A percentile compares a stretch with the other conserved stretches of the same genome.
phyloP scores from a whole-genome alignment of 257 asterid species.

The Solanum lycopersicoides region DNA sequence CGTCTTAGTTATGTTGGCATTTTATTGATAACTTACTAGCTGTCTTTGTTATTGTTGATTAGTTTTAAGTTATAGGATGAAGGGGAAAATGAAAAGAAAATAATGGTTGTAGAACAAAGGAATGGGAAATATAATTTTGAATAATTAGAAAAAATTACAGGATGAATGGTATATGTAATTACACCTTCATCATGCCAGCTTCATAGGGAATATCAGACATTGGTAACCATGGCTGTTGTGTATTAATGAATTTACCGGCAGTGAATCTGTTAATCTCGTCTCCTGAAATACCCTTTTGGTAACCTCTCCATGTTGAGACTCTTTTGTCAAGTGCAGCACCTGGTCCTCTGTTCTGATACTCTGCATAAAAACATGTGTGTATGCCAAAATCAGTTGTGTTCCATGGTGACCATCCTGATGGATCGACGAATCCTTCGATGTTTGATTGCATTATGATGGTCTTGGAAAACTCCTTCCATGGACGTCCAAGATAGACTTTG shows the following conservation, averaged over 20 bases:
- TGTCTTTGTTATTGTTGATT: too few species aligned
- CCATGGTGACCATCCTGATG: conserved; percentile 63
- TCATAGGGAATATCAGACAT: conserved; percentile 19
- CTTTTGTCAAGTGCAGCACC: conserved; percentile 16
- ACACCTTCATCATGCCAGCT: conserved; percentile 13
- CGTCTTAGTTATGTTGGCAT: too few species aligned
- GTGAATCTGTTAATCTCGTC: conserved; percentile 11
- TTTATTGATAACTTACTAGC: too few species aligned
- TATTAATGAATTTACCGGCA: background rate
- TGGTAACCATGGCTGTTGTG: conserved; percentile 12
- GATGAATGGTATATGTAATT: background rate
- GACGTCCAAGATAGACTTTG: conserved; percentile 36
- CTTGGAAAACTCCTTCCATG: conserved; percentile 45
- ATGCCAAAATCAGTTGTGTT: background rate
- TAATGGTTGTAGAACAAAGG: background rate
- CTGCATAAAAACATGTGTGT: background rate
- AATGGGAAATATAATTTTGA: background rate
- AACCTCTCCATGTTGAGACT: conserved; percentile 29
- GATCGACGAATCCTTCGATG: conserved; percentile 21
- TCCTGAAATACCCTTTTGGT: background rate
- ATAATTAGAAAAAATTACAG: background rate
- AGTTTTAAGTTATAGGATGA: too few species aligned
- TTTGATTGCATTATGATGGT: conserved; percentile 36
- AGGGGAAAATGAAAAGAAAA: background rate
- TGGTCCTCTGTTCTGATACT: conserved; percentile 25